A percentile compares a stretch with the other conserved stretches of the same genome.
Conservation (phyloP, 2,329 filamentous ascomycete genomes). For the Akanthomyces muscarius region DNA sequence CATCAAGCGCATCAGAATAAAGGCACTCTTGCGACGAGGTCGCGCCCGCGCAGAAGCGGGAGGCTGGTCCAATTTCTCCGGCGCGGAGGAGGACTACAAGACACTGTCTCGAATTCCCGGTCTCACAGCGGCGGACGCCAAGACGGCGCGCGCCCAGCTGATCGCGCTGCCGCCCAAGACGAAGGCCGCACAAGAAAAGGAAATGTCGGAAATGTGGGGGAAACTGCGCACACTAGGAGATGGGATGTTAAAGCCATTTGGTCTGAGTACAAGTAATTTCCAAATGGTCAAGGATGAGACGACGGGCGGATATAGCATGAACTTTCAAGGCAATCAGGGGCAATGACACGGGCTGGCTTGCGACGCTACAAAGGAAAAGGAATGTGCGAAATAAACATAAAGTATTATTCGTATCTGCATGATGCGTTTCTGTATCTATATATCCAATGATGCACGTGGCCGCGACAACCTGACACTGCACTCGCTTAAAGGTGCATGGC, state of each 20-base stretch:
- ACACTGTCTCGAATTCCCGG: conserved; percentile 50
- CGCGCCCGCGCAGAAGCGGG: conserved; percentile 66
- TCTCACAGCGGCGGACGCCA: conserved; percentile 62
- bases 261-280: conserved; percentile 90
- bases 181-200: conserved; percentile 75
- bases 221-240: conserved; percentile 93
- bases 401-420: neutral
- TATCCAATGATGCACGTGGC: neutral
- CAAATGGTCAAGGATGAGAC: conserved; percentile 88
- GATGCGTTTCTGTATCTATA: neutral
- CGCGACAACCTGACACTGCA: neutral
- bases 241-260: conserved; percentile 87
- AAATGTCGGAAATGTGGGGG: conserved; percentile 96
- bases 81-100: conserved; percentile 77
- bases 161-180: conserved; percentile 61
- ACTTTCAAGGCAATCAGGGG: conserved; percentile 53
- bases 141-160: conserved; percentile 64
- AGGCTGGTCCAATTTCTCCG: conserved; percentile 76
- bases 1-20: conserved; percentile 72
- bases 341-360: neutral
- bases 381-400: neutral
- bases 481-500: neutral
- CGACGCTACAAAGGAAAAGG: neutral
- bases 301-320: conserved; percentile 90
- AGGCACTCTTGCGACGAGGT: conserved; percentile 76